Base-by-base conservation (phyloP, 257 asterid species). In the Solanum microdontum region DNA sequence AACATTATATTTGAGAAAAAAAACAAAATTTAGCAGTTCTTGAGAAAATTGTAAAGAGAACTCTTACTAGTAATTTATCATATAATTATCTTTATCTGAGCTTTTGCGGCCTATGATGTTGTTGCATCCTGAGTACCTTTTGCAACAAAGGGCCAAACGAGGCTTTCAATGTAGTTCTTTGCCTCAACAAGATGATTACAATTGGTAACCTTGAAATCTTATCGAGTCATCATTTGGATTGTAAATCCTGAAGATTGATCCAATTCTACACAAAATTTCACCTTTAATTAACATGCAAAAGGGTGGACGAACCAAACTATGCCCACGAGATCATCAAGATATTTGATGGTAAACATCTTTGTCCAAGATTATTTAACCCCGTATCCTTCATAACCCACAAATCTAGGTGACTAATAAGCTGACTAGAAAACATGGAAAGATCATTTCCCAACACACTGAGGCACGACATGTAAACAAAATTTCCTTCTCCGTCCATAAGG, bases 141-240 rank as follows among this genome's bases (percentile, higher is more conserved):
- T 19, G 51, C 14, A 34, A 10, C 12, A 34, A 74, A 34, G 10
- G 51, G 82, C 30, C 30, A 74, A 21, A 93, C 93, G 30, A 93
- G 91, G 85, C 93, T 94, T 87, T 93, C 95, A 28, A 88, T 58
- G 62, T 90, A 93, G 68, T 85, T 24, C 5, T 8, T 37, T 21
- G 73, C 89, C 45, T 87, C 88, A 82, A 39, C 8, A 58, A 48
- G 58, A 21, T 7, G 37, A 83, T 28, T 32, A 72, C 43, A 80
- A 6, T 23, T 72, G 21, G 24, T 83, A 40, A 91, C 51, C 45
- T 69, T 87, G 91, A 88, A 90, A 70, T 70, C 39, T 90, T 6
- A 88, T 89, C 0, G 89, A 82, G 70, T 84, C 33, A 55, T 87
- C 88, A 62, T 87, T 88, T 1, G 90, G 83, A 86, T 93, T 84